Conservation (phyloP, 768 basidiomycete genomes). For the Lepiota venenata region DNA sequence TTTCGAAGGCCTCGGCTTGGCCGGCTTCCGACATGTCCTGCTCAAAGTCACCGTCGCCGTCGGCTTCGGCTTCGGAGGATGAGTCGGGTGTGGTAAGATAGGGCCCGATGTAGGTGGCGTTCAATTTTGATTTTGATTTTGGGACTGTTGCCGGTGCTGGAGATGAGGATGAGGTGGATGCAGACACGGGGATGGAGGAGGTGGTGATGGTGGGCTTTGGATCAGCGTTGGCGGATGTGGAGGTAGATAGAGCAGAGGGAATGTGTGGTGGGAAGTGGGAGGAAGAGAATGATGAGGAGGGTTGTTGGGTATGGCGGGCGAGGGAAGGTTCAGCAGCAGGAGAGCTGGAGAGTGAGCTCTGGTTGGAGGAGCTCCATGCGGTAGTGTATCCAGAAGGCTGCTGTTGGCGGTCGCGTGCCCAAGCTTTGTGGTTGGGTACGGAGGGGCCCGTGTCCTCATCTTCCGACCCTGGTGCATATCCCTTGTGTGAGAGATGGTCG, state of each 20-base stretch:
- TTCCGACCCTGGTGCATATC: not conserved
- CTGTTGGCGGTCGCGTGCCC: not conserved
- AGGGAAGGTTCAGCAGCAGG: not conserved
- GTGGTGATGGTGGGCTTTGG: not conserved
- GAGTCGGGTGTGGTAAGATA: slow-evolving; percentile 28
- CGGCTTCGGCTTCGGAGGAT: slow-evolving; percentile 20
- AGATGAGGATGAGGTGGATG: not conserved
- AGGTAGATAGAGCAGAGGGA: slow-evolving; percentile 1
- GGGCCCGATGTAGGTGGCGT: slow-evolving; percentile 32
- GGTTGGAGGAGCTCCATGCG: slow-evolving; percentile 2
- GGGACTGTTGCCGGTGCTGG: not conserved
- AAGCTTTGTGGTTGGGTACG: not conserved
- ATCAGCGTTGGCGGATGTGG: not conserved
- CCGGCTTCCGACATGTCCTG: slow-evolving; percentile 16
- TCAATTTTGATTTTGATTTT: slow-evolving; percentile 7
- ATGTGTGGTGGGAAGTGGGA: slow-evolving; percentile 3
- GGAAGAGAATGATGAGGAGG: slow-evolving; percentile 2
- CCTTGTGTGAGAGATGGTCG: not conserved
- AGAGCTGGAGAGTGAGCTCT: slow-evolving; percentile 6
- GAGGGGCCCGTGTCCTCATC: slow-evolving; percentile 14
- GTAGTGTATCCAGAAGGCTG: not conserved
- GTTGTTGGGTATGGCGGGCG: not conserved
- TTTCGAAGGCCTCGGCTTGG: slow-evolving; percentile 37
- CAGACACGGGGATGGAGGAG: not conserved
- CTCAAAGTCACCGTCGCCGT: slow-evolving; percentile 26